Percentiles rank a stretch among this genome's conserved stretches.
phyloP scores from a whole-genome alignment of 139 green algal species.

The Limnomonas spitsbergensis region DNA sequence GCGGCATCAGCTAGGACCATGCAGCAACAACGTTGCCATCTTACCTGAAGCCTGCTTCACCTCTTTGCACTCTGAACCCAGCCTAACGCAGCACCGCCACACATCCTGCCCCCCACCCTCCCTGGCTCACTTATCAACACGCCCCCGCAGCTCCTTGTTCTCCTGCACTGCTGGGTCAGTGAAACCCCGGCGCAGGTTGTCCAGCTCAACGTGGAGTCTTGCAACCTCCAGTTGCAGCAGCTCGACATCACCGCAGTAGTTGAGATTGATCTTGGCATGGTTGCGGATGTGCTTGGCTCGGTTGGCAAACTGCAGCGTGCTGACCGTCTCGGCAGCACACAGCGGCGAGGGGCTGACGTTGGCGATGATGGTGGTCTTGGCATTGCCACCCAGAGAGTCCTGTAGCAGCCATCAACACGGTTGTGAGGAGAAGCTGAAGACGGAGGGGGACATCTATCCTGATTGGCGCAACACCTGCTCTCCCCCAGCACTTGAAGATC shows the following conservation, averaged over 20 bases:
- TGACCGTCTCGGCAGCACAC: conserved; percentile 77
- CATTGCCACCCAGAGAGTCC: conserved; percentile 90
- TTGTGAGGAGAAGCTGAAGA: too few relatives aligned
- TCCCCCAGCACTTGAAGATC: too few relatives aligned
- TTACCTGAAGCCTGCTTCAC: too few relatives aligned
- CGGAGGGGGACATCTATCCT: too few relatives aligned
- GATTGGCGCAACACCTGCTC: not conserved
- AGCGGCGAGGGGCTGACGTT: conserved; percentile 72
- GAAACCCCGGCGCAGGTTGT: conserved; percentile 41
- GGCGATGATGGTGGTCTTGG: conserved; percentile 92
- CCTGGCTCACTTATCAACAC: conserved; percentile 1
- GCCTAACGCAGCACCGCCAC: too few relatives aligned
- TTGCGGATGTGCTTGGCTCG: conserved; percentile 91
- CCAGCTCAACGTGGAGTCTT: conserved; percentile 43
- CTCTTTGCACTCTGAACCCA: too few relatives aligned
- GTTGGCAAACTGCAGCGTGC: conserved; percentile 85
- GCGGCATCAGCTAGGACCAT: too few relatives aligned
- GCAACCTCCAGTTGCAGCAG: conserved; percentile 24
- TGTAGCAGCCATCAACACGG: conserved; percentile 30
- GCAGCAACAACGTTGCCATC: too few relatives aligned
- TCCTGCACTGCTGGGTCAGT: conserved; percentile 47
- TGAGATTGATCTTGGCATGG: conserved; percentile 62
- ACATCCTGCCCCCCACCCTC: too few relatives aligned
- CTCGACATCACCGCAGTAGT: conserved; percentile 21
- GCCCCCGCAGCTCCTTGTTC: conserved; percentile 21